These are phyloP conservation scores for Fusarium floridanum DNA, from an alignment of 2,329 filamentous ascomycete genomes.

Conservation along the genomic window DNA sequence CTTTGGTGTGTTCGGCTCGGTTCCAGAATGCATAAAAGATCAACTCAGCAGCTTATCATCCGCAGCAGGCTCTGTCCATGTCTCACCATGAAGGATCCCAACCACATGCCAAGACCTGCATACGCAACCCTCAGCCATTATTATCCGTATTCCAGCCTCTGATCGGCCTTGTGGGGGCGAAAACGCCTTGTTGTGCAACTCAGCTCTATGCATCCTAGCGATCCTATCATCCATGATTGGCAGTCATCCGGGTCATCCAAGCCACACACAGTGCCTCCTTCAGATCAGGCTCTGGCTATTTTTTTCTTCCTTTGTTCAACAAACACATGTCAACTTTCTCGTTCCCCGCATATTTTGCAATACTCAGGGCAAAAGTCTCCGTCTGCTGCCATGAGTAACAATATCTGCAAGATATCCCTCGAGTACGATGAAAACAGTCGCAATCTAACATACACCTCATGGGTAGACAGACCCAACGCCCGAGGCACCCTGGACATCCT, in stretches of 20 bases:
- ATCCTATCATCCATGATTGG: neutral
- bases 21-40: neutral
- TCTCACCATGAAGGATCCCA: neutral
- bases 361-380: too few relatives aligned
- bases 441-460: neutral
- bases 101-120: neutral
- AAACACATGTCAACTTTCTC: neutral
- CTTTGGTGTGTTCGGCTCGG: neutral
- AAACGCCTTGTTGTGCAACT: neutral
- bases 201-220: neutral
- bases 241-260: neutral
- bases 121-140: neutral
- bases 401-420: neutral
- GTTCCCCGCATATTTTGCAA: neutral
- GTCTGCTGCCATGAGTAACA: neutral
- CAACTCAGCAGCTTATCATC: neutral
- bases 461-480: neutral
- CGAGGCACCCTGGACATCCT: conserved; percentile 38
- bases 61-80: neutral
- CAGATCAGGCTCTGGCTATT: neutral
- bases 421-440: neutral
- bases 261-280: neutral
- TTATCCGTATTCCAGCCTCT: neutral
- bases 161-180: neutral
- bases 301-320: neutral